These are phyloP conservation scores for Thuja plicata DNA, from an alignment of 83 land plant species.

Conservation along the genomic window DNA sequence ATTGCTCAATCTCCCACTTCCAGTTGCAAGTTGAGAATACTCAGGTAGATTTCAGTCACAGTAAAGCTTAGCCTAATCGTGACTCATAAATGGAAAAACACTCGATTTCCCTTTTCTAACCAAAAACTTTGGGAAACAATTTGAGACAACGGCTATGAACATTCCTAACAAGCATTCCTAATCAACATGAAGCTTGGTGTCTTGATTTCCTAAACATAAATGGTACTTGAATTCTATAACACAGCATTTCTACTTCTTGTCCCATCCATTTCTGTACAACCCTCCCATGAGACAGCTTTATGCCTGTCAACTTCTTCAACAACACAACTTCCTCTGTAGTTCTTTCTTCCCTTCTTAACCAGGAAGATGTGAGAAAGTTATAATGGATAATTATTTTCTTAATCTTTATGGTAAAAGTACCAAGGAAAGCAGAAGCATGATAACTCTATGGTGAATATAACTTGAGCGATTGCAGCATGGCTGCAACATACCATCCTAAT, in stretches of 20 bases:
- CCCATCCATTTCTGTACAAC: not conserved
- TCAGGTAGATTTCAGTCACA: not conserved
- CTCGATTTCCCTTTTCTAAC: not conserved
- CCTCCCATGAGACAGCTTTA: not conserved
- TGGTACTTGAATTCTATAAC: not conserved
- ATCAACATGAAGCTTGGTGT: not conserved
- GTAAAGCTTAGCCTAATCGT: not conserved
- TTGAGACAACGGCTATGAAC: not conserved
- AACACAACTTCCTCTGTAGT: not conserved
- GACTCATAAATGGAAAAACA: not conserved
- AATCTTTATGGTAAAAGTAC: not conserved
- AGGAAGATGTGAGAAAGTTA: not conserved
- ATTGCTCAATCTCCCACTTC: not conserved
- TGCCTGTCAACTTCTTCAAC: not conserved
- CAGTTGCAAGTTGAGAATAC: not conserved
- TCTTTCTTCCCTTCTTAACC: not conserved
- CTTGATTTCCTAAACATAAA: not conserved
- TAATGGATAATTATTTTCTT: not conserved
- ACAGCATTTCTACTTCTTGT: not conserved
- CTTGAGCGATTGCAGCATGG: not conserved
- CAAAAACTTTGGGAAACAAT: not conserved
- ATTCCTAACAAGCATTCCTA: not conserved
- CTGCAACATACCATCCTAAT: not conserved
- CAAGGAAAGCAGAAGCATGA: not conserved
- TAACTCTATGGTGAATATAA: not conserved